Conservation (phyloP, 495 filamentous ascomycete genomes). For the Jackrogersella multiformis region DNA sequence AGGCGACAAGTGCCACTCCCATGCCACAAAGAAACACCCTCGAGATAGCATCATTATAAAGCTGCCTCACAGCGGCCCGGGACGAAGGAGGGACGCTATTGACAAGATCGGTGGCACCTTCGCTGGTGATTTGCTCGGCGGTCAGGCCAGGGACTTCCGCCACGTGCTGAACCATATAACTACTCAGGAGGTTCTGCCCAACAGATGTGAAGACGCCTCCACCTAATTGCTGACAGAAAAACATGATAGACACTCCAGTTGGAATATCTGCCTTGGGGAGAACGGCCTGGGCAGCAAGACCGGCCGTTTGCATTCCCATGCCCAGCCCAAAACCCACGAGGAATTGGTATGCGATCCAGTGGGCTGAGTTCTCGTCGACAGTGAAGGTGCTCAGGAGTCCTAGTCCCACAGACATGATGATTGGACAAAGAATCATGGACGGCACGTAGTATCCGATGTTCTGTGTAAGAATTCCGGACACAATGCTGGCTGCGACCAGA, state of each 20-base stretch:
- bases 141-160: constrained; percentile 55
- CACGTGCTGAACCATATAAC: constrained; percentile 62
- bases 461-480: constrained; percentile 62
- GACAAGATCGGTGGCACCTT: constrained; percentile 67
- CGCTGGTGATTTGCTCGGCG: constrained; percentile 57
- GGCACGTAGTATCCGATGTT: constrained; percentile 75
- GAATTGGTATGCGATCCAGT: constrained; percentile 79
- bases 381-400: constrained; percentile 75
- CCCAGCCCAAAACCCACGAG: constrained; percentile 77
- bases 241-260: constrained; percentile 69
- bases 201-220: constrained; percentile 72
- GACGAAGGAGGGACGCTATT: constrained; percentile 55
- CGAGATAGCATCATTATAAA: constrained; percentile 67
- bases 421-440: constrained; percentile 64
- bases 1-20: constrained; percentile 61
- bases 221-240: constrained; percentile 73
- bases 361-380: constrained; percentile 57
- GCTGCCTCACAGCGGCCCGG: constrained; percentile 52
- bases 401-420: constrained; percentile 71
- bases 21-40: constrained; percentile 63
- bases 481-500: constrained; percentile 58
- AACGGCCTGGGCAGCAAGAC: constrained; percentile 70
- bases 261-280: constrained; percentile 66
- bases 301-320: constrained; percentile 73
- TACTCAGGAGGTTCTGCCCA: constrained; percentile 70